Conservation (phyloP, 2,329 filamentous ascomycete genomes). For the Amphichorda felina region DNA sequence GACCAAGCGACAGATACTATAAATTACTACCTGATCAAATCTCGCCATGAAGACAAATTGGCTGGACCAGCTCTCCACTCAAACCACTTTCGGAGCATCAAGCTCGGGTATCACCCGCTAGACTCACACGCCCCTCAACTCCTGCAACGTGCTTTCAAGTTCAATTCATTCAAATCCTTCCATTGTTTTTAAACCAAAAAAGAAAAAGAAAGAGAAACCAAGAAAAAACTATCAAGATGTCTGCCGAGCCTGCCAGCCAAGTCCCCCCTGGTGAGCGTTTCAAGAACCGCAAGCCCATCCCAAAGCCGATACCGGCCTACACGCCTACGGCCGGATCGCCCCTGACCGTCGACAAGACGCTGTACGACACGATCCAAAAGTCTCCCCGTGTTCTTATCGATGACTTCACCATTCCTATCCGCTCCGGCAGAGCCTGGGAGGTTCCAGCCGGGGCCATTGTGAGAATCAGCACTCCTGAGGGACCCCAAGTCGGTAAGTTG, state of each 20-base stretch:
- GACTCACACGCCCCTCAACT: no score
- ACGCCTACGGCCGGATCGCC: conserved; percentile 29
- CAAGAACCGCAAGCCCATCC: conserved; percentile 14
- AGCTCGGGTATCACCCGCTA: no score
- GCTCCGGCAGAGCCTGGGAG: conserved; percentile 62
- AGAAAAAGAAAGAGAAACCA: no score
- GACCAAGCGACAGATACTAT: no score
- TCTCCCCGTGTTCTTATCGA: conserved; percentile 28
- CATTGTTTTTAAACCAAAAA: no score
- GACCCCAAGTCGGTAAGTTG: conserved; percentile 59
- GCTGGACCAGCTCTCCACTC: no score
- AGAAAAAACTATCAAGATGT: no score
- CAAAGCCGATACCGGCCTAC: conserved; percentile 36
- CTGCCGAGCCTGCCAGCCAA: no score
- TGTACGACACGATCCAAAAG: conserved; percentile 51
- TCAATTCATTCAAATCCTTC: background rate
- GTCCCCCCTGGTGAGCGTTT: conserved; percentile 12
- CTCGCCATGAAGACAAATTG: no score
- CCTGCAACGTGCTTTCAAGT: no score
- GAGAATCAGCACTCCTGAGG: conserved; percentile 62
- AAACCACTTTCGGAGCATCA: no score
- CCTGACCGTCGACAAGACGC: conserved; percentile 26
- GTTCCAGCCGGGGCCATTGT: conserved; percentile 58
- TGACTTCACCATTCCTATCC: conserved; percentile 56
- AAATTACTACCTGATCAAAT: no score